These are phyloP conservation scores for Mollisiaceae sp. DNA, from an alignment of 2,329 filamentous ascomycete genomes.

Conservation along the genomic window DNA sequence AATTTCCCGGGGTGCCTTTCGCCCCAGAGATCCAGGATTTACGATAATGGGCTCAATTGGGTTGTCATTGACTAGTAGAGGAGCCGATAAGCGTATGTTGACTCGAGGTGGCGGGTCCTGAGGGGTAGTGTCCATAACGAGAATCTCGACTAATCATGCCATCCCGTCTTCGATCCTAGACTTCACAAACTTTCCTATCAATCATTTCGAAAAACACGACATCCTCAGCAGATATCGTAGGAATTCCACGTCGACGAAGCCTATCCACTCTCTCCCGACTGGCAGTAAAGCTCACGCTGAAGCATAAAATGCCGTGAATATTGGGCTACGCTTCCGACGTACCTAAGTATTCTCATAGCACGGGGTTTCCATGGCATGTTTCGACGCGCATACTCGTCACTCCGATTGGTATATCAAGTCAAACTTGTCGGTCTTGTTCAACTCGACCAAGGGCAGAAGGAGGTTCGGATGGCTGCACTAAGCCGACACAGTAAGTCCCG, in stretches of 20 bases:
- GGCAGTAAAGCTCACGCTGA: not conserved
- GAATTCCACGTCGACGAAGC: not conserved
- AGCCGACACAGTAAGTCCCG: slow-evolving; percentile 9
- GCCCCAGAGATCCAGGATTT: not conserved
- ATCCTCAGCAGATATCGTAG: not conserved
- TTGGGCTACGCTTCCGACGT: not conserved
- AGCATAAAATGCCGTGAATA: not conserved
- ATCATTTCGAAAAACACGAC: not conserved
- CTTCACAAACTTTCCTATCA: not conserved
- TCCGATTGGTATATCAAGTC: slow-evolving; percentile 8
- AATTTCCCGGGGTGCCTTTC: not conserved
- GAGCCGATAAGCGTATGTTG: not conserved
- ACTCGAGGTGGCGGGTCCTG: not conserved
- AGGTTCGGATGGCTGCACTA: not conserved
- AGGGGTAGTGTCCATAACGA: slow-evolving; percentile 3
- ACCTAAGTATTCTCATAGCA: not conserved
- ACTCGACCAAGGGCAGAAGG: not conserved
- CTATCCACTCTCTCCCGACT: not conserved
- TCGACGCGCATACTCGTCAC: slow-evolving; percentile 4
- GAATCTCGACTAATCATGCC: slow-evolving; percentile 1
- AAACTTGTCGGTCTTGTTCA: slow-evolving; percentile 7
- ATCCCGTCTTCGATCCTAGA: not conserved
- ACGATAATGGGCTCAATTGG: slow-evolving; percentile 7
- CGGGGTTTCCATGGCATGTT: not conserved
- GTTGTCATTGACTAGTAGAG: not conserved